Evolutionary conservation across 2,329 filamentous ascomycete species (phyloP), one percentile per base, ranked within the genome.

Genomic region (Cladosporium austrohemisphaericum): DNA sequence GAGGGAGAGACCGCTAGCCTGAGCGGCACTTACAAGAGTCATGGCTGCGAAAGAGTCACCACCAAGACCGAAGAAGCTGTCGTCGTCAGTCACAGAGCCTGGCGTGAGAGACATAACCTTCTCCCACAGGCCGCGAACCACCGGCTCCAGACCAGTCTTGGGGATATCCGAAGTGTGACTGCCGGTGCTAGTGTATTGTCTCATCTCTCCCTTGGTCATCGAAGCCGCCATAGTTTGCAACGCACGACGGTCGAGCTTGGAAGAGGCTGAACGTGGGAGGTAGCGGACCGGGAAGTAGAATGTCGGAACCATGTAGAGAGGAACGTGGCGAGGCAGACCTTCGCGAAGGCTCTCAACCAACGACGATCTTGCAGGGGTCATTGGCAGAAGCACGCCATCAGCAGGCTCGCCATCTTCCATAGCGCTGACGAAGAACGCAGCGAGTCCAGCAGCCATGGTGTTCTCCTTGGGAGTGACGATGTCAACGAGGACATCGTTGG

Each of bases 31-130:
- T 0, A 71, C 70, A 2, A 76, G 62, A 31, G 64, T 65, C 70
- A 76, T 75, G 0, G 73, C 73, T 3, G 64, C 56, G 4, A 76
- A 65, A 0, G 72, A 75, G 45, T 76, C 71, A 14, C 73, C 73
- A 11, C 73, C 73, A 1, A 75, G 58, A 13, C 65, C 63, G 41
- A 75, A 72, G 60, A 76, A 76, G 46, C 65, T 70, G 47, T 70
- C 67, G 33, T 68, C 62, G 4, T 47, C 44, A 6, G 44, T 38
- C 16, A 47, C 44, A 5, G 44, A 47, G 35, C 44, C 62, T 7
- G 55, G 5, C 26, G 58, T 51, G 3, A 65, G 46, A 20, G 60
- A 61, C 36, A 68, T 51, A 2, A 67, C 60, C 0, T 56, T 55
- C 36, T 59, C 62, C 5, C 66, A 62, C 1, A 65, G 55, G 16